These are phyloP conservation scores for Malassezia equina DNA, from an alignment of 1,284 basidiomycete species.

Conservation along the genomic window DNA sequence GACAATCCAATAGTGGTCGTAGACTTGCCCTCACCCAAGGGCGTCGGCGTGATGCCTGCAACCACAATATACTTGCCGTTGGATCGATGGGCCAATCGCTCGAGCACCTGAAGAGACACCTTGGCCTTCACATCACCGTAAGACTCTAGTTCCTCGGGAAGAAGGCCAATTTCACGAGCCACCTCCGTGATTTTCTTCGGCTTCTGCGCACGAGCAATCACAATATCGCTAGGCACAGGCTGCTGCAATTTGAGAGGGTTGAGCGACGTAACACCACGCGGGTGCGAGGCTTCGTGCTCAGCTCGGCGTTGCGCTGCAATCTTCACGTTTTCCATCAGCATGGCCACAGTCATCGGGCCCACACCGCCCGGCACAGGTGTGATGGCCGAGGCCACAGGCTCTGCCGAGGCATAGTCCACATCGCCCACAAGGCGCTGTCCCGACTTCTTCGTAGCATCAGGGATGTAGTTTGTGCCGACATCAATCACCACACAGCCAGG, in stretches of 20 bases:
- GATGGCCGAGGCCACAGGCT: conserved; percentile 70
- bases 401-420: conserved; percentile 73
- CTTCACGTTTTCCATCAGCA: conserved; percentile 94
- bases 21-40: conserved; percentile 94
- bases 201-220: conserved; percentile 86
- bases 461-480: conserved; percentile 93
- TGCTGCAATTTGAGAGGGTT: conserved; percentile 67
- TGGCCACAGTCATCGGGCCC: conserved; percentile 97
- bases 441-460: conserved; percentile 73
- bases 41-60: conserved; percentile 94
- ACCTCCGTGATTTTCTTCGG: conserved; percentile 79
- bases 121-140: conserved; percentile 97
- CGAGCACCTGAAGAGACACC: conserved; percentile 77
- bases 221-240: conserved; percentile 74
- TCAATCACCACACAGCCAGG: conserved; percentile 60
- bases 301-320: conserved; percentile 60
- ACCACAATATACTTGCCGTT: conserved; percentile 97
- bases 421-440: conserved; percentile 94
- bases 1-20: conserved; percentile 96
- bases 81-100: conserved; percentile 72
- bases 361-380: conserved; percentile 92
- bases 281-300: conserved; percentile 70
- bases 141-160: conserved; percentile 76
- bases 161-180: conserved; percentile 78
- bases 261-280: conserved; percentile 59